Conservation (phyloP, 2,329 filamentous ascomycete species). For the Colletotrichum brevisporum region DNA sequence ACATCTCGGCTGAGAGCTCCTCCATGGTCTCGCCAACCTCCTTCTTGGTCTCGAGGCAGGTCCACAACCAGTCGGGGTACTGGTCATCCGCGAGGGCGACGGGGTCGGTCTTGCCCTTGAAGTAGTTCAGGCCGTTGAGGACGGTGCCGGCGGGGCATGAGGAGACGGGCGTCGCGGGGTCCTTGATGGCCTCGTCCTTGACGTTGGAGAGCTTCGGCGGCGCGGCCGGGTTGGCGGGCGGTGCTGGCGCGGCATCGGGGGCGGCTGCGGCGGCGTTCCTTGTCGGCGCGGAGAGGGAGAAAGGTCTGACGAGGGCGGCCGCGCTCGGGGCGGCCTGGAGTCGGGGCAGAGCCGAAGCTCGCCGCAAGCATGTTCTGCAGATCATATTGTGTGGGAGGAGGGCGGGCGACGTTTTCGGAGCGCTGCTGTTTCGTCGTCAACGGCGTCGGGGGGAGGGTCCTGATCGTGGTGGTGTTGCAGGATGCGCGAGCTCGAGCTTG, state of each 20-base stretch:
- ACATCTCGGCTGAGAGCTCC: constrained; percentile 78
- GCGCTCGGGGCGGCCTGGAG: constrained; percentile 41
- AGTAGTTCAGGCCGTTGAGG: constrained; percentile 81
- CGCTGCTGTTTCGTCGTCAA: constrained; percentile 14
- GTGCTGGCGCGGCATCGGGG: constrained; percentile 46
- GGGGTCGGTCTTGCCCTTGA: constrained; percentile 81
- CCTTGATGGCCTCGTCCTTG: constrained; percentile 46
- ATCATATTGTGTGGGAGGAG: constrained; percentile 54
- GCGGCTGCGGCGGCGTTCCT: constrained; percentile 38
- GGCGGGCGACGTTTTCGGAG: background rate
- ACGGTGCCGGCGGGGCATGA: constrained; percentile 77
- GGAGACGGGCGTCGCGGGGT: constrained; percentile 54
- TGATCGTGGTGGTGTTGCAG: constrained; percentile 30
- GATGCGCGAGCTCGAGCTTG: constrained; percentile 34
- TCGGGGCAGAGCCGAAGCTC: constrained; percentile 54
- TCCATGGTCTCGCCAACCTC: constrained; percentile 64
- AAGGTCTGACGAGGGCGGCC: constrained; percentile 49
- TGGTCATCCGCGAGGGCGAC: constrained; percentile 80
- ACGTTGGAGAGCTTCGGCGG: constrained; percentile 50
- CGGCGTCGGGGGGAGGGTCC: constrained; percentile 1
- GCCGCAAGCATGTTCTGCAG: constrained; percentile 65
- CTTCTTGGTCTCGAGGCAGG: constrained; percentile 74
- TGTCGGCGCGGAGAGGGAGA: constrained; percentile 55
- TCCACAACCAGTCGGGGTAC: constrained; percentile 88
- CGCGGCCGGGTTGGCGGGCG: constrained; percentile 50